A percentile compares a stretch with the other conserved stretches of the same genome.
These are phyloP conservation scores for Przewalskia tangutica DNA, from an alignment of 257 asterid genomes.

Conservation along the genomic window DNA sequence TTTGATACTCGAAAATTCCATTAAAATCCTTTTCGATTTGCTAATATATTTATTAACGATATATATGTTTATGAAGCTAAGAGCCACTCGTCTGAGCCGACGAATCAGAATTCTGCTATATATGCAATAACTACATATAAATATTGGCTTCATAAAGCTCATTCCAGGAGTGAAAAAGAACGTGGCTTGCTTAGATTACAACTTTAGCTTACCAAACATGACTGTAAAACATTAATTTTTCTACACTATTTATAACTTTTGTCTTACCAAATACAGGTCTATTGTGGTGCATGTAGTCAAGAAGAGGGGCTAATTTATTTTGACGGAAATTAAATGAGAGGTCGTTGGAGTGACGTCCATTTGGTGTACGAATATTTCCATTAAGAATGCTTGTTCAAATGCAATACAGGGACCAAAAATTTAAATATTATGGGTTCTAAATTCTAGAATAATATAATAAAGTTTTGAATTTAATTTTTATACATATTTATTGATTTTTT, in stretches of 20 bases:
- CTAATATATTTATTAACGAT: not conserved
- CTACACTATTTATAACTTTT: not conserved
- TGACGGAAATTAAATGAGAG: slow-evolving; percentile 1
- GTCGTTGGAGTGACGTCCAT: not conserved
- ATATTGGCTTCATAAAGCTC: too few species aligned
- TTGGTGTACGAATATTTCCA: not conserved
- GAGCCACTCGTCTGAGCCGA: not conserved
- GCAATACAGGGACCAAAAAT: not conserved
- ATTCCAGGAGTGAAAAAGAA: not conserved
- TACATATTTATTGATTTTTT: not conserved
- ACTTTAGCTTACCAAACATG: not conserved
- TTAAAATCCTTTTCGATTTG: not conserved
- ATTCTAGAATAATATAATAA: too few species aligned
- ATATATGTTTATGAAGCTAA: not conserved
- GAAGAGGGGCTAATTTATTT: not conserved
- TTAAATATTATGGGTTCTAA: not conserved
- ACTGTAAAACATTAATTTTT: not conserved
- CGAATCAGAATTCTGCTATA: not conserved
- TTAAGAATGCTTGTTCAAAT: slow-evolving; percentile 5
- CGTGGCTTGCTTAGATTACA: not conserved
- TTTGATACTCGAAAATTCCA: not conserved
- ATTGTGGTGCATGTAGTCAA: slow-evolving; percentile 5
- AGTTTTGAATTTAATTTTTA: too few species aligned
- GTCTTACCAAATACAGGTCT: too few species aligned
- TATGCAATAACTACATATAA: too few species aligned